Percentiles rank a stretch among this genome's conserved stretches.
Conservation (phyloP, 1,284 basidiomycete genomes). For the Pterulicium gracile region DNA sequence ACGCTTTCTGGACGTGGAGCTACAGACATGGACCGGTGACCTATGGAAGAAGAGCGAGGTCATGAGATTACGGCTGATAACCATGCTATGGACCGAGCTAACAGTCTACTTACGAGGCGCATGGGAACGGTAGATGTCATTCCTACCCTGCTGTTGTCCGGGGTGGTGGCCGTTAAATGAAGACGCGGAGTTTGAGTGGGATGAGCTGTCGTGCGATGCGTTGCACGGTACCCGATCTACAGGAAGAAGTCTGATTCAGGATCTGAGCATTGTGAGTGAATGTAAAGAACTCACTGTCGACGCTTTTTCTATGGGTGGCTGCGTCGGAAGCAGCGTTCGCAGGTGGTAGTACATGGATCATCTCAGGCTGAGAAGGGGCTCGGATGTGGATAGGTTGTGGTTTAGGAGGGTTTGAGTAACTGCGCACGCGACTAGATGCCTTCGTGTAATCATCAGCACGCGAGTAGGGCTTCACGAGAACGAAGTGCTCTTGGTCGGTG, state of each 20-base stretch:
- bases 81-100: not conserved
- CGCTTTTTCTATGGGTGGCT: not conserved
- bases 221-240: not conserved
- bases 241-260: not conserved
- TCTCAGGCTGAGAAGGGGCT: conserved; percentile 1
- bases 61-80: not conserved
- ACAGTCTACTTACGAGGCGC: not conserved
- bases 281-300: not conserved
- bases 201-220: not conserved
- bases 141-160: not conserved
- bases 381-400: not conserved
- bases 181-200: not conserved
- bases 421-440: not conserved
- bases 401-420: not conserved
- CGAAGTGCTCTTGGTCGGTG: not conserved
- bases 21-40: conserved; percentile 1
- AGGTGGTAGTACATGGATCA: not conserved
- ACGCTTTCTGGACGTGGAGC: not conserved
- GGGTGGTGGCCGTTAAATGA: conserved; percentile 1
- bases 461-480: not conserved
- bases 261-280: too few species aligned
- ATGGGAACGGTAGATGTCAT: not conserved
- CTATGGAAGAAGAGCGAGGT: not conserved
- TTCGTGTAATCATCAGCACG: not conserved
- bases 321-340: not conserved